Percentiles rank a stretch among this genome's conserved stretches.
Evolutionary conservation across 192 early-diverging fungal genomes (phyloP).

Genomic region (Dissophora ornata): DNA sequence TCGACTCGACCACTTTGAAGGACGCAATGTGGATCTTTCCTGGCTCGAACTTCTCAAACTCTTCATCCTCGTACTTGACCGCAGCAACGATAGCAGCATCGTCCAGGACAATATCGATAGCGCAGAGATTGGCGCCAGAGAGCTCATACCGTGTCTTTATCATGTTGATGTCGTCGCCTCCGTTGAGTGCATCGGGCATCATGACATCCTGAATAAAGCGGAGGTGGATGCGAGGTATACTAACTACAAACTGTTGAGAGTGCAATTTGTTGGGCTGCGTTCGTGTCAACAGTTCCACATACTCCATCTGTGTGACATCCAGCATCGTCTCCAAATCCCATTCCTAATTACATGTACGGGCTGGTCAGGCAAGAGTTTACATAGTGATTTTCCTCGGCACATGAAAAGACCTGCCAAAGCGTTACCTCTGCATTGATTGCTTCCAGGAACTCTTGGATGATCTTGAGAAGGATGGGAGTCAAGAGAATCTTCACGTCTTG

Average conservation of each 20-base stretch:
- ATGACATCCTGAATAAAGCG: constrained; percentile 81
- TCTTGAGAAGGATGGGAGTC: constrained; percentile 76
- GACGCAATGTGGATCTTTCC: constrained; percentile 58
- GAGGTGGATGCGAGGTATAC: constrained; percentile 65
- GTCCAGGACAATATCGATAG: constrained; percentile 70
- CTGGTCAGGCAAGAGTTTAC: too few relatives aligned
- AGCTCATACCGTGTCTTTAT: constrained; percentile 68
- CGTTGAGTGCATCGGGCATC: constrained; percentile 67
- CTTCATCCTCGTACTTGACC: constrained; percentile 61
- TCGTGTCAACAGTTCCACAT: constrained; percentile 67
- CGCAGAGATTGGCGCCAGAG: constrained; percentile 69
- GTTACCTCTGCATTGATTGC: constrained; percentile 64
- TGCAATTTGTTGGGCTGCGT: constrained; percentile 61
- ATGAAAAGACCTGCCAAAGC: too few relatives aligned
- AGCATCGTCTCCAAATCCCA: constrained; percentile 73
- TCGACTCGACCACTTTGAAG: constrained; percentile 63
- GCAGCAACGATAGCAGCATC: constrained; percentile 62
- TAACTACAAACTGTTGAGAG: constrained; percentile 64
- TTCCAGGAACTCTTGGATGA: constrained; percentile 72
- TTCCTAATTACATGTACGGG: constrained; percentile 58
- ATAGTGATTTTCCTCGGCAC: too few relatives aligned
- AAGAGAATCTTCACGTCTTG: constrained; percentile 68
- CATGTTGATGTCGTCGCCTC: constrained; percentile 60
- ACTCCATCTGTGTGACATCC: constrained; percentile 72
- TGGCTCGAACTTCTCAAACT: constrained; percentile 60